Percentiles rank a stretch among this genome's conserved stretches.
Evolutionary conservation across 805 yeast species (phyloP).

Genomic region (Ogataea trehalophila): DNA sequence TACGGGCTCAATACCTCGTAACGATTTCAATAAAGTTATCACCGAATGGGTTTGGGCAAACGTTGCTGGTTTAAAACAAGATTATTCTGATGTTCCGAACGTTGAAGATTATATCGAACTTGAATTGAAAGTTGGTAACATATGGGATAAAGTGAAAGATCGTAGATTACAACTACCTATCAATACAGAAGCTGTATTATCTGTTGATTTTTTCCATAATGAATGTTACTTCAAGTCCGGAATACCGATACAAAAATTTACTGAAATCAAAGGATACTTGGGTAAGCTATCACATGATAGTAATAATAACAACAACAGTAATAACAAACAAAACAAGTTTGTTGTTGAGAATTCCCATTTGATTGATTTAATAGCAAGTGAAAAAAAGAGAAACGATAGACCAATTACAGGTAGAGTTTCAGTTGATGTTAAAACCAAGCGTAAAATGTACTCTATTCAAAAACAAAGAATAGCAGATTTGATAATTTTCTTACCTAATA

Average conservation of each 20-base stretch:
- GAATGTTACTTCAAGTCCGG: conserved; percentile 61
- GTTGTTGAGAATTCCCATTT: conserved; percentile 56
- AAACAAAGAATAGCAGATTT: conserved; percentile 73
- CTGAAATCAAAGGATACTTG: conserved; percentile 49
- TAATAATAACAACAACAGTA: conserved; percentile 12
- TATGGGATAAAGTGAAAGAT: conserved; percentile 60
- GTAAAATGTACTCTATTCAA: conserved; percentile 63
- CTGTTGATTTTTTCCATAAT: conserved; percentile 43
- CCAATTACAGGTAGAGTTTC: conserved; percentile 64
- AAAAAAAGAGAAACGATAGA: conserved; percentile 56
- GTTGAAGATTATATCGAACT: conserved; percentile 56
- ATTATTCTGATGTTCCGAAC: conserved; percentile 31
- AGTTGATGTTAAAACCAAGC: conserved; percentile 60
- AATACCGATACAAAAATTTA: conserved; percentile 57
- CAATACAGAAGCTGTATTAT: conserved; percentile 58
- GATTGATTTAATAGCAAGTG: conserved; percentile 58
- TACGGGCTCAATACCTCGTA: conserved; percentile 72
- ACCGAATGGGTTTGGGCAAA: conserved; percentile 90
- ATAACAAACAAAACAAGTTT: conserved; percentile 36
- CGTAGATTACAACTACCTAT: conserved; percentile 61
- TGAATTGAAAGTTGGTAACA: conserved; percentile 70
- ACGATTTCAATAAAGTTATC: conserved; percentile 73
- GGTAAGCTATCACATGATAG: conserved; percentile 43
- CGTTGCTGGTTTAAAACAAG: conserved; percentile 57
- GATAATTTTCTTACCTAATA: conserved; percentile 68